Conservation (phyloP, 306 rosid genomes). For the Bauhinia variegata region DNA sequence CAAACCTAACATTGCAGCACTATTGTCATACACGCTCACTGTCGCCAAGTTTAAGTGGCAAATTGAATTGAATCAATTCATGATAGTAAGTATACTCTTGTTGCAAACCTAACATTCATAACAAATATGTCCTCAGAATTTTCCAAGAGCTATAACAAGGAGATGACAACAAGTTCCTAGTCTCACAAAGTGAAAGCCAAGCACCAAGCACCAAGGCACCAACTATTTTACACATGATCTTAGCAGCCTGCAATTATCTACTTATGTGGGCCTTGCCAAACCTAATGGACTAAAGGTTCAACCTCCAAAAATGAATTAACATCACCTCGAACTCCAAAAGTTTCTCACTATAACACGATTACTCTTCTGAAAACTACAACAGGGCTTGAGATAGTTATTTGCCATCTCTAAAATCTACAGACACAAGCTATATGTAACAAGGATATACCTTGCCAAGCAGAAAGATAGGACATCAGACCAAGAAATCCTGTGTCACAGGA, state of each 20-base stretch:
- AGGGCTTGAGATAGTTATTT: background rate
- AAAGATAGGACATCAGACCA: background rate
- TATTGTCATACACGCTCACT: no score
- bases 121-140: conserved; percentile 2
- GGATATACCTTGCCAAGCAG: background rate
- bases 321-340: background rate
- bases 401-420: background rate
- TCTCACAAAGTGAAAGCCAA: background rate
- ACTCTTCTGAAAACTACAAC: background rate
- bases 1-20: no score
- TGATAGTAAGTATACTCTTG: background rate
- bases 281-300: background rate
- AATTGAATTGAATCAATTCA: background rate
- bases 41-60: no score
- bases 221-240: background rate
- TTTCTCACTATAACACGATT: background rate
- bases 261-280: background rate
- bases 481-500: background rate
- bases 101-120: background rate
- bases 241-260: background rate
- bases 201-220: background rate
- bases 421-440: background rate
- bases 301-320: background rate
- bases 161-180: background rate
- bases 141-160: background rate